Conservation (phyloP, 768 basidiomycete genomes). For the Termitomyces sp. region DNA sequence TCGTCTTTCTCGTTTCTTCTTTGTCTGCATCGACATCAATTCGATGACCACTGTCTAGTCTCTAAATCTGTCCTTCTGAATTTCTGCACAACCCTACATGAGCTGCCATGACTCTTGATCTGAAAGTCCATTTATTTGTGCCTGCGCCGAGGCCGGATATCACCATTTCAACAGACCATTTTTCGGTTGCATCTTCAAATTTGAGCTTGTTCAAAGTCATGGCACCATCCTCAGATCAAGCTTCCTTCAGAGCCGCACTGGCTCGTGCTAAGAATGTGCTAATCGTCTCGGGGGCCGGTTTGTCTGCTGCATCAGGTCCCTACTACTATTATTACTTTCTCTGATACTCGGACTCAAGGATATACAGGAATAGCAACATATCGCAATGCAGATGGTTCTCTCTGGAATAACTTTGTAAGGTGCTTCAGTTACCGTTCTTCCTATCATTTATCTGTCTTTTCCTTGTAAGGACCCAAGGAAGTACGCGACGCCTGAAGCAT, state of each 20-base stretch:
- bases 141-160: neutral
- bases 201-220: neutral
- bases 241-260: slow-evolving; percentile 15
- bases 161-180: too few species aligned
- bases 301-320: slow-evolving; percentile 62
- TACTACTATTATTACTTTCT: neutral
- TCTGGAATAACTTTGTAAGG: slow-evolving; percentile 11
- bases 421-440: neutral
- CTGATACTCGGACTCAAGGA: neutral
- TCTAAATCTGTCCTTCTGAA: too few species aligned
- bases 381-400: slow-evolving; percentile 10
- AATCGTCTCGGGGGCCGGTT: slow-evolving; percentile 49
- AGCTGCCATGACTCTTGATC: too few species aligned
- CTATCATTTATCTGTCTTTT: neutral
- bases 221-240: slow-evolving; percentile 16
- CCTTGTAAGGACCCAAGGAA: slow-evolving; percentile 11
- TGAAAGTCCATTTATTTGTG: neutral
- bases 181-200: neutral
- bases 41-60: too few species aligned
- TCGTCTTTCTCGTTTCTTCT: too few species aligned
- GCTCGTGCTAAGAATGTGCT: slow-evolving; percentile 29
- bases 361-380: slow-evolving; percentile 9
- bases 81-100: too few species aligned
- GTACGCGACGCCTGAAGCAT: slow-evolving; percentile 33
- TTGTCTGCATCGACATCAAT: too few species aligned